These are phyloP conservation scores for Lentinula aciculospora DNA, from an alignment of 768 basidiomycete genomes.

Conservation along the genomic window DNA sequence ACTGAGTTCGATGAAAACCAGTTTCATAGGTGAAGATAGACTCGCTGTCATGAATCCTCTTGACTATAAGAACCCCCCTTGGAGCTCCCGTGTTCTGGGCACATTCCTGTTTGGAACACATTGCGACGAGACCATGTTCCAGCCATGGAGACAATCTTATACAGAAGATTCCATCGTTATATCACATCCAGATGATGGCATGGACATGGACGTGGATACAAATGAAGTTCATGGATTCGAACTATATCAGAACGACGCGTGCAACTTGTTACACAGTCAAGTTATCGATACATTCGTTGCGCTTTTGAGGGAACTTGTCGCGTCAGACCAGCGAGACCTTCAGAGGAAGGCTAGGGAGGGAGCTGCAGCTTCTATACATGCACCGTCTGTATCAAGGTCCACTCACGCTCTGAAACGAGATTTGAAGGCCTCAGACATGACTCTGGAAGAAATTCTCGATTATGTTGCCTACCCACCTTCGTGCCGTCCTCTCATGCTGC, in stretches of 20 bases:
- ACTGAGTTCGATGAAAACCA: background rate
- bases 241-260: constrained; percentile 46
- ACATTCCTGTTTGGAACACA: constrained; percentile 32
- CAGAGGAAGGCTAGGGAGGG: constrained; percentile 33
- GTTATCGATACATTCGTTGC: constrained; percentile 65
- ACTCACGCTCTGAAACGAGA: constrained; percentile 51
- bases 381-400: constrained; percentile 37
- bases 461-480: constrained; percentile 38
- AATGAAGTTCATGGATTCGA: constrained; percentile 12
- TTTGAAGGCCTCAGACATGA: constrained; percentile 42
- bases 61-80: background rate
- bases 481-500: constrained; percentile 6
- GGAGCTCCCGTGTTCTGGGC: constrained; percentile 28
- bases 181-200: constrained; percentile 19
- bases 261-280: constrained; percentile 63
- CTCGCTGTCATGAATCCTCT: background rate
- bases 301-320: constrained; percentile 53
- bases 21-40: background rate
- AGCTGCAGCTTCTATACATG: constrained; percentile 24
- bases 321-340: constrained; percentile 26
- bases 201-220: constrained; percentile 38
- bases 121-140: background rate
- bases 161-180: constrained; percentile 16
- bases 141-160: constrained; percentile 31
- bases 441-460: constrained; percentile 41